These are phyloP conservation scores for Talaromyces sp. DNA, from an alignment of 2,329 filamentous ascomycete species.

Conservation along the genomic window DNA sequence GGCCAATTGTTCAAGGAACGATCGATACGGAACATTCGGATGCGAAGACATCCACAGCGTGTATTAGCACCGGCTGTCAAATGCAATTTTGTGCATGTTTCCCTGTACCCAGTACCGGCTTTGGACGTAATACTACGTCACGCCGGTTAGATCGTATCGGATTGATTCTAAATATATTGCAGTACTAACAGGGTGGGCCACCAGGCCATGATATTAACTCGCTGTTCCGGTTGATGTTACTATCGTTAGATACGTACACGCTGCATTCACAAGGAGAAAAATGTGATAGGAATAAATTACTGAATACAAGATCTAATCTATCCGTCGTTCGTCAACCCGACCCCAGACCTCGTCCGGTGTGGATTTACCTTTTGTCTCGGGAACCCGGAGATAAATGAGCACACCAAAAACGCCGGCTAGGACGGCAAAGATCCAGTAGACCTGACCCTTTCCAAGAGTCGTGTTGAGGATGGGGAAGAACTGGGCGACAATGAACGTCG, in stretches of 20 bases:
- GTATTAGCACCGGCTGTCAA: background rate
- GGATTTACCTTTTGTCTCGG: slow-evolving; percentile 83
- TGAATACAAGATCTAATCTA: slow-evolving; percentile 10
- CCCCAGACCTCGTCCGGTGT: slow-evolving; percentile 91
- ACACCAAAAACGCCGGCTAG: slow-evolving; percentile 65
- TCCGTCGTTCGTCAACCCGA: slow-evolving; percentile 41
- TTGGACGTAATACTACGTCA: background rate
- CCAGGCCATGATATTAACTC: background rate
- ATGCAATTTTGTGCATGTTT: background rate
- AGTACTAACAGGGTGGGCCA: background rate
- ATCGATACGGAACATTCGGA: background rate
- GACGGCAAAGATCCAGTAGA: slow-evolving; percentile 86
- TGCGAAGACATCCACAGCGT: background rate
- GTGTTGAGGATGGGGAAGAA: slow-evolving; percentile 89
- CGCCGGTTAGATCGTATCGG: background rate
- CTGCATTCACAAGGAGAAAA: background rate
- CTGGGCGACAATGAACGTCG: slow-evolving; percentile 88
- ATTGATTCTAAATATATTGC: background rate
- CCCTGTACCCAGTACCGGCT: background rate
- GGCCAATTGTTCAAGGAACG: background rate
- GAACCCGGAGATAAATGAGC: slow-evolving; percentile 73
- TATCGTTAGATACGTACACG: background rate
- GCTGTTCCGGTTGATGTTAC: background rate
- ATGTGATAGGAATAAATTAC: background rate
- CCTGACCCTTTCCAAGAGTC: slow-evolving; percentile 72